Conservation (phyloP, 495 filamentous ascomycete genomes). For the Poronia punctata region DNA sequence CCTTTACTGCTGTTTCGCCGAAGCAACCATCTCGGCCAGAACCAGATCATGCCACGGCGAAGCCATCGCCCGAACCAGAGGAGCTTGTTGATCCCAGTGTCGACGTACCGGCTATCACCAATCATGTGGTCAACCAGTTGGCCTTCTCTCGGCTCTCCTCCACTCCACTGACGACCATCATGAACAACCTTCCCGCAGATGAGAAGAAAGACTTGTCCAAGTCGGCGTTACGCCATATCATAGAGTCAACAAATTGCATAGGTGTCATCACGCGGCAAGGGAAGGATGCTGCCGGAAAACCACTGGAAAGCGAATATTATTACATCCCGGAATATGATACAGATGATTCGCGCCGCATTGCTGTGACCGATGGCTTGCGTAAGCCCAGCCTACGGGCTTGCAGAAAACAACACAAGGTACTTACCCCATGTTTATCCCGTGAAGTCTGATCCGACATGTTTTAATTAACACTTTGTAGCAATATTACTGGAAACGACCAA, state of each 20-base stretch:
- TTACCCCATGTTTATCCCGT: neutral
- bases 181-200: slow-evolving; percentile 73
- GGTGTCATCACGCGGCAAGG: slow-evolving; percentile 85
- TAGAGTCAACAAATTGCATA: slow-evolving; percentile 67
- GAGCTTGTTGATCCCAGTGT: slow-evolving; percentile 13
- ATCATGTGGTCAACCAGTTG: slow-evolving; percentile 89
- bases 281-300: slow-evolving; percentile 93
- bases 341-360: slow-evolving; percentile 68
- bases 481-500: slow-evolving; percentile 88
- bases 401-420: slow-evolving; percentile 92
- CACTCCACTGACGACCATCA: slow-evolving; percentile 78
- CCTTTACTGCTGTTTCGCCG: slow-evolving; percentile 58
- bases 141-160: slow-evolving; percentile 95
- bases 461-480: slow-evolving; percentile 52
- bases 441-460: slow-evolving; percentile 8
- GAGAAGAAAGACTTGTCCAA: slow-evolving; percentile 49
- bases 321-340: slow-evolving; percentile 88
- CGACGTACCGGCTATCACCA: slow-evolving; percentile 39
- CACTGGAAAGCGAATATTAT: slow-evolving; percentile 92
- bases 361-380: slow-evolving; percentile 77
- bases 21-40: slow-evolving; percentile 30
- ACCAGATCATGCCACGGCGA: slow-evolving; percentile 18
- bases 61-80: slow-evolving; percentile 21
- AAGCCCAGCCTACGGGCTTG: slow-evolving; percentile 85
- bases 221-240: slow-evolving; percentile 58